Evolutionary conservation across 495 filamentous ascomycete species (phyloP).

Genomic region (Rhizodiscina lignyota): DNA sequence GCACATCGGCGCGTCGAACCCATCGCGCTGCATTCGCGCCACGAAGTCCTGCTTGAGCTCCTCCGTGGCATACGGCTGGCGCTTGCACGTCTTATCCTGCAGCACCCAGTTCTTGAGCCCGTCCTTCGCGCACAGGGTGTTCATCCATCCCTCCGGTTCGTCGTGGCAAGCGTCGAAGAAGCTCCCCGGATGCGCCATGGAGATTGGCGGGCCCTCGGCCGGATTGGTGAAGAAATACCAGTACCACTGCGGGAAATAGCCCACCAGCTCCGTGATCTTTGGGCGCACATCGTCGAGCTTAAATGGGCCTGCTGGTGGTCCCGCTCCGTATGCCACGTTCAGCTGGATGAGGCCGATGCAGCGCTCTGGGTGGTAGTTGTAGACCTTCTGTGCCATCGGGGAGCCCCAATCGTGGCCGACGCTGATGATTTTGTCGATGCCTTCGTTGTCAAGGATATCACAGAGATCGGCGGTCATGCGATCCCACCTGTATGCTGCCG

Average conservation of each 20-base stretch:
- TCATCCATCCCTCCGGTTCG: slow-evolving; percentile 3
- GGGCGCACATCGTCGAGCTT: slow-evolving; percentile 5
- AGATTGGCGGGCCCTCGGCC: too few relatives aligned
- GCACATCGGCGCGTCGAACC: slow-evolving; percentile 4
- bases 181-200: too few relatives aligned
- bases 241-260: slow-evolving; percentile 6
- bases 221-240: slow-evolving; percentile 11
- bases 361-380: slow-evolving; percentile 3
- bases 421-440: slow-evolving; percentile 4
- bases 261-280: slow-evolving; percentile 1
- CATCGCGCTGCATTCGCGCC: slow-evolving; percentile 2
- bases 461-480: slow-evolving; percentile 5
- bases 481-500: slow-evolving; percentile 2
- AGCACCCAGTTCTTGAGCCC: slow-evolving; percentile 3
- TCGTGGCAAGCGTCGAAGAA: slow-evolving; percentile 1
- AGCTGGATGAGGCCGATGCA: slow-evolving; percentile 4
- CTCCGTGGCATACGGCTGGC: slow-evolving; percentile 4
- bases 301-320: slow-evolving; percentile 1
- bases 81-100: slow-evolving; percentile 3
- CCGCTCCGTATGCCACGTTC: slow-evolving; percentile 5
- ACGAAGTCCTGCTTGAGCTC: slow-evolving; percentile 3
- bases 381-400: slow-evolving; percentile 1
- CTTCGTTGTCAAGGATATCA: slow-evolving; percentile 6
- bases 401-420: slow-evolving; percentile 14
- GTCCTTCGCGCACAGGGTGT: slow-evolving; percentile 4